Percentiles rank a stretch among this genome's conserved stretches.
These are phyloP conservation scores for Candida sithepensis DNA, from an alignment of 805 yeast species.

Conservation along the genomic window DNA sequence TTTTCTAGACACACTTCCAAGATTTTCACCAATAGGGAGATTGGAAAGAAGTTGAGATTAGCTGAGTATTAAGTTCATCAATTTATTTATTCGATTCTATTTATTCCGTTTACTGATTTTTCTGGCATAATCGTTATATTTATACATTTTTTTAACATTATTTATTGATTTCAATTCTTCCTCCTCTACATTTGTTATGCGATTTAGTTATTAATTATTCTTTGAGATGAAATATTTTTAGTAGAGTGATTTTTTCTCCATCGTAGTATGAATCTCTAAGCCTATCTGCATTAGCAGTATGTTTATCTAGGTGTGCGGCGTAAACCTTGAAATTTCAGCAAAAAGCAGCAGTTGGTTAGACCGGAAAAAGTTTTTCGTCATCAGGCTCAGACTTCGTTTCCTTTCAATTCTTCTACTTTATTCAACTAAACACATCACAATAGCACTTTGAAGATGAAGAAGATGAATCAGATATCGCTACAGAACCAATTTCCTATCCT, in stretches of 20 bases:
- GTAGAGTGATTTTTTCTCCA: slow-evolving; percentile 13
- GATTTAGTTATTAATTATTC: background rate
- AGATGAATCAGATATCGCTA: background rate
- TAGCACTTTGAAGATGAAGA: too few relatives aligned
- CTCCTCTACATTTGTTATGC: background rate
- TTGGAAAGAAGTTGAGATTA: slow-evolving; percentile 60
- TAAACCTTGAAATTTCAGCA: too few relatives aligned
- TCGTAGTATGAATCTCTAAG: too few relatives aligned
- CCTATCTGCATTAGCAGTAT: too few relatives aligned
- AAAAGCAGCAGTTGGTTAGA: too few relatives aligned
- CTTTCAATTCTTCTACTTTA: background rate
- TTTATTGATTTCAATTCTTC: background rate
- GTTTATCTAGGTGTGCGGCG: too few relatives aligned
- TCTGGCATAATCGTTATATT: background rate
- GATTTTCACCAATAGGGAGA: slow-evolving; percentile 40
- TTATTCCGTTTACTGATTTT: background rate
- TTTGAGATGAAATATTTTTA: background rate
- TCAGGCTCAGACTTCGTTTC: too few relatives aligned
- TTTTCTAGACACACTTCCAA: slow-evolving; percentile 22
- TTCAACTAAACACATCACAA: background rate
- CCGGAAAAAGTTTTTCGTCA: too few relatives aligned
- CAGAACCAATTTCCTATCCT: slow-evolving; percentile 34
- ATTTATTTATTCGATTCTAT: background rate
- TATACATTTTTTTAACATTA: background rate
- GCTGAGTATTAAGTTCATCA: slow-evolving; percentile 47